Conservation (phyloP, 192 early-diverging fungal genomes). For the Chytriomyces sp. region DNA sequence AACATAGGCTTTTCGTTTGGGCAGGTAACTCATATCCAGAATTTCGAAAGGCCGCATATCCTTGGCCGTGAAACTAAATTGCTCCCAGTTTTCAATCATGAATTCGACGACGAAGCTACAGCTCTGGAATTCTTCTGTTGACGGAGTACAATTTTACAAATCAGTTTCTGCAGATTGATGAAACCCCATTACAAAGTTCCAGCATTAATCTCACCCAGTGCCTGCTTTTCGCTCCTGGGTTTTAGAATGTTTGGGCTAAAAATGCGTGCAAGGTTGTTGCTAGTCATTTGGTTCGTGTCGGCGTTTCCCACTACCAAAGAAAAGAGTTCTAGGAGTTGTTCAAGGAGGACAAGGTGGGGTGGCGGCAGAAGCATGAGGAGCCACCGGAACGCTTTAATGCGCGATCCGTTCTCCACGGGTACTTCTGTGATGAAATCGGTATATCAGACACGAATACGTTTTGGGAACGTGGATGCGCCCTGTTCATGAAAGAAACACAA, state of each 20-base stretch:
- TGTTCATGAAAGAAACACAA: not conserved
- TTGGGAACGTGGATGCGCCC: not conserved
- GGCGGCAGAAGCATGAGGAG: constrained; percentile 53
- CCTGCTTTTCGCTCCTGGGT: constrained; percentile 42
- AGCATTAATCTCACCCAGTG: constrained; percentile 20
- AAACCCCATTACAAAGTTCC: not conserved
- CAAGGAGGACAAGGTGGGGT: constrained; percentile 44
- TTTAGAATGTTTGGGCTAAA: constrained; percentile 52
- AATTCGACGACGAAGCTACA: constrained; percentile 48
- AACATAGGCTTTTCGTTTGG: too few relatives aligned
- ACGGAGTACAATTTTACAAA: too few relatives aligned
- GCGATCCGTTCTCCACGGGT: constrained; percentile 39
- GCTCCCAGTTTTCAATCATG: constrained; percentile 43
- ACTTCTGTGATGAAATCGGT: constrained; percentile 35
- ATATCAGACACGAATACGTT: not conserved
- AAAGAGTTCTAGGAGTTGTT: constrained; percentile 49
- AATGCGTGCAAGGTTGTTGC: constrained; percentile 47
- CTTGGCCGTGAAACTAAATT: constrained; percentile 37
- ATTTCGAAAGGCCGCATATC: constrained; percentile 43
- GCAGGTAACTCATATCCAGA: constrained; percentile 37
- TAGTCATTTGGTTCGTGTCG: constrained; percentile 50
- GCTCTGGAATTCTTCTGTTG: constrained; percentile 51
- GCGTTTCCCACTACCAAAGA: constrained; percentile 27
- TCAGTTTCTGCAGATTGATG: too few relatives aligned
- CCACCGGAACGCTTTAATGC: constrained; percentile 46